These are phyloP conservation scores for Chloranthus sessilifolius DNA, from an alignment of 164 flowering plant genomes.

Conservation along the genomic window DNA sequence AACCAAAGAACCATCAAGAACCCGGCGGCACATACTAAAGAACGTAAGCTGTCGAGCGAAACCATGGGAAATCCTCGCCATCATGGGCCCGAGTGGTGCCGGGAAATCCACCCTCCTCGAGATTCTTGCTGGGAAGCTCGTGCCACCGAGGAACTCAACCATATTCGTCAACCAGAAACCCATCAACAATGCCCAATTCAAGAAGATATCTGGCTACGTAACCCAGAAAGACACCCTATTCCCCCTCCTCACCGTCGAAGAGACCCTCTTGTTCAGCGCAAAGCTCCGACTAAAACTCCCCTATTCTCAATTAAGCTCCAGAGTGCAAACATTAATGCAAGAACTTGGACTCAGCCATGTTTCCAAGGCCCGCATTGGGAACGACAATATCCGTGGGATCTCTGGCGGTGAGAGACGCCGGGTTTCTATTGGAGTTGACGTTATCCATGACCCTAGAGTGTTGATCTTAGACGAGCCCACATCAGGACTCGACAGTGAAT, in stretches of 20 bases:
- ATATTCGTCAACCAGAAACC: slow-evolving; percentile 52
- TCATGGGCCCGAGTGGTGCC: slow-evolving; percentile 95
- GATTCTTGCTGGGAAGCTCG: slow-evolving; percentile 58
- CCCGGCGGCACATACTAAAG: slow-evolving; percentile 40
- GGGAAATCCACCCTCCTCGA: slow-evolving; percentile 84
- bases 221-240: slow-evolving; percentile 82
- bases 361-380: slow-evolving; percentile 55
- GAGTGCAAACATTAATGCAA: slow-evolving; percentile 50
- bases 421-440: slow-evolving; percentile 91
- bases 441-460: slow-evolving; percentile 77
- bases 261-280: slow-evolving; percentile 81
- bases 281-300: slow-evolving; percentile 50
- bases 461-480: slow-evolving; percentile 93
- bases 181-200: slow-evolving; percentile 46
- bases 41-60: slow-evolving; percentile 60
- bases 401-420: slow-evolving; percentile 93
- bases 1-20: slow-evolving; percentile 6
- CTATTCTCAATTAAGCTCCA: slow-evolving; percentile 20
- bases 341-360: slow-evolving; percentile 74
- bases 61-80: slow-evolving; percentile 87
- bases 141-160: slow-evolving; percentile 37
- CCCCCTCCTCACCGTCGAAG: slow-evolving; percentile 88
- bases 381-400: slow-evolving; percentile 67
- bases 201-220: slow-evolving; percentile 78
- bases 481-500: slow-evolving; percentile 84